These are phyloP conservation scores for Spatholobus suberectus DNA, from an alignment of 306 rosid species.

Conservation along the genomic window DNA sequence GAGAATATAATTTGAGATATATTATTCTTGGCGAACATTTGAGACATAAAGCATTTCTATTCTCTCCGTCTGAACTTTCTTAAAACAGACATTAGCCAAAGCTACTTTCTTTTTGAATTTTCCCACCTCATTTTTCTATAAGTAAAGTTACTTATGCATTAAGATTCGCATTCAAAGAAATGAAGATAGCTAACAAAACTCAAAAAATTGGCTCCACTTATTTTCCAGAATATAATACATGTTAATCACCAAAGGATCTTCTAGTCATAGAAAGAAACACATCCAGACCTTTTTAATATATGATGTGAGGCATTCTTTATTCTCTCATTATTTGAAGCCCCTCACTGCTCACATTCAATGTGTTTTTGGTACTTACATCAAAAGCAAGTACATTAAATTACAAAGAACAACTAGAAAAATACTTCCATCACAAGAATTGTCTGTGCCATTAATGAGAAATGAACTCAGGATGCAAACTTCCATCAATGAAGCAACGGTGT, in stretches of 20 bases:
- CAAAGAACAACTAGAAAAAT: constrained; percentile 48
- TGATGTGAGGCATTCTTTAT: background rate
- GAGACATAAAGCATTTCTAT: background rate
- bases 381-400: background rate
- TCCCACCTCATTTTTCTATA: constrained; percentile 3
- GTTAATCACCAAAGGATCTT: background rate
- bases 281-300: background rate
- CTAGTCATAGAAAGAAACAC: background rate
- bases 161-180: background rate
- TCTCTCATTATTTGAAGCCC: background rate
- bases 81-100: background rate
- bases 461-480: too few relatives aligned
- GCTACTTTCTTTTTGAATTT: background rate
- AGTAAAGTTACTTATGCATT: constrained; percentile 12
- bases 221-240: background rate
- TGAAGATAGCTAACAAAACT: background rate
- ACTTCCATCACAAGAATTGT: too few relatives aligned
- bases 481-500: too few relatives aligned
- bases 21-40: background rate
- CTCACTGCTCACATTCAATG: background rate
- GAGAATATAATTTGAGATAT: background rate
- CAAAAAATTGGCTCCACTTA: background rate
- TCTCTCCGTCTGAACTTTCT: constrained; percentile 6
- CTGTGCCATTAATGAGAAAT: too few relatives aligned
- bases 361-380: background rate